phyloP scores from a whole-genome alignment of 2,329 filamentous ascomycete species.

The Grosmannia serpens region DNA sequence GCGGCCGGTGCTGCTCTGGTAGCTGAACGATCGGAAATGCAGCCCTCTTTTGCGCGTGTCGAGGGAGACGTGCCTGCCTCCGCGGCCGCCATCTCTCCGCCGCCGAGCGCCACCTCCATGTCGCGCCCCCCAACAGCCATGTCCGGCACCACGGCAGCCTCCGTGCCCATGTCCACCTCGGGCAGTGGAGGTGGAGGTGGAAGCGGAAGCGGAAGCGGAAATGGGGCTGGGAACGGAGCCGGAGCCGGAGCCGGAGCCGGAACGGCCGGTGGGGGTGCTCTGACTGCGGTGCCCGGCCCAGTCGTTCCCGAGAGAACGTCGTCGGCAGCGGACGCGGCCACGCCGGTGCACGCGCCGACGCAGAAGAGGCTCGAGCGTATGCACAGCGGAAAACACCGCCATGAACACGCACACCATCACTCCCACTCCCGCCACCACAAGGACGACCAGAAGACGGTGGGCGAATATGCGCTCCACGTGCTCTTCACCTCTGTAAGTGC shows the following conservation, averaged over 20 bases:
- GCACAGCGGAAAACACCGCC: constrained; percentile 53
- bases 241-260: not conserved
- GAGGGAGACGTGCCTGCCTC: constrained; percentile 27
- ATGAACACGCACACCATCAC: constrained; percentile 63
- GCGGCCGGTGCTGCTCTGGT: constrained; percentile 46
- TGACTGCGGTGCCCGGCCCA: constrained; percentile 6
- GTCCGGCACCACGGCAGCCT: constrained; percentile 28
- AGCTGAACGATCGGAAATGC: constrained; percentile 41
- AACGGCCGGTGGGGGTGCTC: not conserved
- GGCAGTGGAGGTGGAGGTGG: not conserved
- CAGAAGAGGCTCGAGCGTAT: constrained; percentile 48
- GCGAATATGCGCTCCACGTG: constrained; percentile 93
- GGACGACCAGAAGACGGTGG: constrained; percentile 82
- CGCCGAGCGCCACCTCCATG: not conserved
- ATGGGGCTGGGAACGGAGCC: not conserved
- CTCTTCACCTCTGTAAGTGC: constrained; percentile 74
- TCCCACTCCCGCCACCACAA: constrained; percentile 62
- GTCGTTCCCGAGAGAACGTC: constrained; percentile 32
- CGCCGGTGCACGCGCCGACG: constrained; percentile 25
- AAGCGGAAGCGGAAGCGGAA: not conserved
- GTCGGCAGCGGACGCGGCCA: constrained; percentile 32
- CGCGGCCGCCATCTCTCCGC: constrained; percentile 2
- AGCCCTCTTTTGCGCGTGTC: constrained; percentile 29
- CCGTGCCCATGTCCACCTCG: not conserved
- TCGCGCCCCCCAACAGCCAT: constrained; percentile 33